Base-by-base conservation (phyloP, 176 grass and related monocot species). In the Musa troglodytarum region DNA sequence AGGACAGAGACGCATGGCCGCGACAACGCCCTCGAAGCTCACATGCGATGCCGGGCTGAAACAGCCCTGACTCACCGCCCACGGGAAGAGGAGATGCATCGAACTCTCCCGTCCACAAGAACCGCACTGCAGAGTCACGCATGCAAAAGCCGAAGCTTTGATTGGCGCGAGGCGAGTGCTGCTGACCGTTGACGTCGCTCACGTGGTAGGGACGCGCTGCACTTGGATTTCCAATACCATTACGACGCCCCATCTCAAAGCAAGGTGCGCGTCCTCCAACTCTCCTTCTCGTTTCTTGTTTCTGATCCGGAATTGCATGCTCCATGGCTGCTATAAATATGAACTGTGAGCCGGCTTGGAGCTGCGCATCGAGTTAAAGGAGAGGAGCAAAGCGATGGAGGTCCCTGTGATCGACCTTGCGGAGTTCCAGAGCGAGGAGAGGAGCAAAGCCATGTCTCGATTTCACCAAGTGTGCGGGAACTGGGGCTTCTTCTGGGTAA, bases 401-500 rank as follows among this genome's bases (percentile, higher is more conserved):
- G 16, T 74, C 2, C 53, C 72, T 57, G 72, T 58, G 53, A 57
- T 74, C 72, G 19, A 74, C 72, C 72, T 74, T 29, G 72, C 52
- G 21, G 53, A 74, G 22, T 9, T 74, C 53, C 53, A 74, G 9
- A 1, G 54, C 3, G 72, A 58, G 53, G 10, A 28, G 72, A 74
- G 52, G 53, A 57, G 53, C 24, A 14, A 43, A 25, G 72, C 72
- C 21, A 74, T 74, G 72, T 26, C 52, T 29, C 72, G 12, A 23
- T 74, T 74, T 56, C 72, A 56, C 53, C 24, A 13, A 74, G 72
- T 58, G 21, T 74, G 72, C 72, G 19, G 23, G 53, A 57, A 56
- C 4, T 73, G 71, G 52, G 72, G 72, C 72, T 74, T 74, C 72
- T 74, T 74, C 21, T 74, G 72, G 72, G 72, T 74, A 51, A 50